Evolutionary conservation across 345 rosid genomes (phyloP), one percentile per base, ranked within the genome.

Genomic region (Sonneratia caseolaris): DNA sequence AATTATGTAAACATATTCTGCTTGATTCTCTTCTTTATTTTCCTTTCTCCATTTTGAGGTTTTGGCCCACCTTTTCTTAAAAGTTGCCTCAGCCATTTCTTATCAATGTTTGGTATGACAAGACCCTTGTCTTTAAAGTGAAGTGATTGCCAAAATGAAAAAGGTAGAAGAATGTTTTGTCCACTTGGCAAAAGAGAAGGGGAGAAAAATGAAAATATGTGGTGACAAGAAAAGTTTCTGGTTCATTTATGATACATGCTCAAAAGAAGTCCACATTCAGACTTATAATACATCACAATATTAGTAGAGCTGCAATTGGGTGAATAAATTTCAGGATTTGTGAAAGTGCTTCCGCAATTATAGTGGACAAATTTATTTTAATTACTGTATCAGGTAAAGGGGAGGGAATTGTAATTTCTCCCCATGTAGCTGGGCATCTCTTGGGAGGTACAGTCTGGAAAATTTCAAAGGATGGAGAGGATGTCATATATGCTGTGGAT

Each of bases 391-490:
- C 76, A 95, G 99, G 97, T 43, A 92, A 90, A 81, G 99, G 97
- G 68, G 99, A 95, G 79, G 97, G 97, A 40, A 92, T 95, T 82
- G 99, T 95, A 35, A 87, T 95, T 77, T 83, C 97, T 55, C 99
- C 99, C 27, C 97, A 95, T 77, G 93, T 79, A 64, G 97, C 98
- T 77, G 99, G 98, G 56, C 98, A 94, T 83, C 90, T 90, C 74
- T 76, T 94, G 78, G 99, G 99, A 76, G 96, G 99, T 73, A 90
- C 97, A 24, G 80, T 95, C 7, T 95, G 99, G 99, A 92, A 87
- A 84, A 95, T 95, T 79, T 87, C 97, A 10, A 95, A 95, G 83
- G 99, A 95, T 66, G 99, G 99, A 70, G 99, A 95, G 76, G 97
- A 95, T 76, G 97, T 95, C 74, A 81, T 95, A 64, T 95, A 95